phyloP scores from a whole-genome alignment of 768 basidiomycete species.

The Hemileccinum impolitum region DNA sequence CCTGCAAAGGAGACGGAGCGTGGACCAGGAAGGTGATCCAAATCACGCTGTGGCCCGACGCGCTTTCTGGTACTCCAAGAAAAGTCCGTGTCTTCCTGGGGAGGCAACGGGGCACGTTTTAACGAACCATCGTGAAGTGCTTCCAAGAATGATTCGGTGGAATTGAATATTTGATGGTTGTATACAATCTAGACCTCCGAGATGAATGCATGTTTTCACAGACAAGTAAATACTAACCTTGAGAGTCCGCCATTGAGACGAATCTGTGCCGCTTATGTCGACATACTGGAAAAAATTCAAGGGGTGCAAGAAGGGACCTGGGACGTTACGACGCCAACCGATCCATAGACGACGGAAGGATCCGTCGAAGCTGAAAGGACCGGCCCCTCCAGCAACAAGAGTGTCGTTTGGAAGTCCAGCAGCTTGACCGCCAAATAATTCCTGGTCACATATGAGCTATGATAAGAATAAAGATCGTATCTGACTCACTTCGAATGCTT shows the following conservation, averaged over 20 bases:
- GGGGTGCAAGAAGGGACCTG: slow-evolving; percentile 53
- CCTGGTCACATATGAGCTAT: slow-evolving; percentile 27
- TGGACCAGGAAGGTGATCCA: slow-evolving; percentile 65
- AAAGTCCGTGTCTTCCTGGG: slow-evolving; percentile 31
- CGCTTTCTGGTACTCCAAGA: slow-evolving; percentile 49
- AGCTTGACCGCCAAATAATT: slow-evolving; percentile 46
- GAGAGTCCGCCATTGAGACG: slow-evolving; percentile 47
- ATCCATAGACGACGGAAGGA: slow-evolving; percentile 55
- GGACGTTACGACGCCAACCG: slow-evolving; percentile 44
- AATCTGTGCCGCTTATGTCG: slow-evolving; percentile 53
- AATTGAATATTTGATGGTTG: slow-evolving; percentile 54
- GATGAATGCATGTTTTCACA: background rate
- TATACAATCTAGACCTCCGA: slow-evolving; percentile 44
- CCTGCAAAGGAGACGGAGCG: slow-evolving; percentile 61
- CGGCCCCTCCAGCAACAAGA: slow-evolving; percentile 42
- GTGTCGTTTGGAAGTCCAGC: slow-evolving; percentile 47
- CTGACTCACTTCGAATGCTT: slow-evolving; percentile 39
- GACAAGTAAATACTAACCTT: slow-evolving; percentile 34
- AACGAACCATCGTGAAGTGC: slow-evolving; percentile 55
- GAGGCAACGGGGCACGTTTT: slow-evolving; percentile 33
- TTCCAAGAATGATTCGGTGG: slow-evolving; percentile 45
- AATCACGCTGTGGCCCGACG: slow-evolving; percentile 40
- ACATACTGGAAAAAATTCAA: slow-evolving; percentile 56
- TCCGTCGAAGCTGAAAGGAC: slow-evolving; percentile 60
- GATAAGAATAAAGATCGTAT: background rate